Evolutionary conservation across 2,329 filamentous ascomycete genomes (phyloP).

Genomic region (Trichoderma sp.): DNA sequence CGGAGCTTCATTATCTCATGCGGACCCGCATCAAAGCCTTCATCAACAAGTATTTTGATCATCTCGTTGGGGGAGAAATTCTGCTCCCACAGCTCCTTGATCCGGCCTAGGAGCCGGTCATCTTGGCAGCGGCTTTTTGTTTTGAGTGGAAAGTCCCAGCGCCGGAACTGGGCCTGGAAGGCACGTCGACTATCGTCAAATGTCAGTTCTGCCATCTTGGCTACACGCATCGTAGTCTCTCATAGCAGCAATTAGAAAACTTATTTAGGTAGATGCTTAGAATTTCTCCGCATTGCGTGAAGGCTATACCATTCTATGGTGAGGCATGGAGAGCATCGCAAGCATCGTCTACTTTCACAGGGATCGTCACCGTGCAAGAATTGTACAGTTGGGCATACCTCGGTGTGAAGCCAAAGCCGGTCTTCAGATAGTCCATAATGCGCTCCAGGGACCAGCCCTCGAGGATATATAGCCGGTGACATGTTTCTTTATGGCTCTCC

Average conservation of each 20-base stretch:
- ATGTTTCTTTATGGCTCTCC: conserved; percentile 49
- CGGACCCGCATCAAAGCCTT: conserved; percentile 72
- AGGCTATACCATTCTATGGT: neutral
- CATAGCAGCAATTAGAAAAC: neutral
- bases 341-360: neutral
- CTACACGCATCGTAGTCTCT: neutral
- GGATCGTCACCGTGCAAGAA: neutral
- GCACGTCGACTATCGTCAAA: conserved; percentile 67
- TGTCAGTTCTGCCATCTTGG: conserved; percentile 29
- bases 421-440: conserved; percentile 72
- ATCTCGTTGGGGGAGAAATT: conserved; percentile 76
- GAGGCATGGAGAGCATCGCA: neutral
- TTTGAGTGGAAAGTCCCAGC: conserved; percentile 79
- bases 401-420: conserved; percentile 67
- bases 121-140: conserved; percentile 74
- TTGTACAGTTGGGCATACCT: conserved; percentile 57
- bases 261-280: neutral
- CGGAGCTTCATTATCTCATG: conserved; percentile 72
- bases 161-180: conserved; percentile 75
- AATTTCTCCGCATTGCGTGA: neutral
- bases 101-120: conserved; percentile 65
- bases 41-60: conserved; percentile 68
- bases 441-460: conserved; percentile 74
- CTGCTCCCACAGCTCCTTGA: conserved; percentile 77
- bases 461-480: conserved; percentile 70